phyloP scores from a whole-genome alignment of 176 grass and related monocot species.

The Alopecurus myosuroides region DNA sequence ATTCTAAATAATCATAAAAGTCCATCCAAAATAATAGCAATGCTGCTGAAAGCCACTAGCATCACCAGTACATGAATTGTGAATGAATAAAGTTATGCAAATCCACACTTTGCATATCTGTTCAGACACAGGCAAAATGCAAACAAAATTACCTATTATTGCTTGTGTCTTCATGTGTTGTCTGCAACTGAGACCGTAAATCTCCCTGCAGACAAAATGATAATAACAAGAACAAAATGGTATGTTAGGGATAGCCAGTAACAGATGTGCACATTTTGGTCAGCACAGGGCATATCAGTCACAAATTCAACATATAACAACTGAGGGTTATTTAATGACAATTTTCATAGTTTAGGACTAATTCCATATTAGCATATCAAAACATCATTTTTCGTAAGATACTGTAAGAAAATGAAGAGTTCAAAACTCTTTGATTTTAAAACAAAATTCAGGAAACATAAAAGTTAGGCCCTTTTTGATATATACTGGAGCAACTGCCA shows the following conservation, averaged over 20 bases:
- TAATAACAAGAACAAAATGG: neutral
- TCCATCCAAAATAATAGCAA: neutral
- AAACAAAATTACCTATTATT: conserved; percentile 63
- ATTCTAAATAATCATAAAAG: neutral
- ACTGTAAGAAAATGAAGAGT: neutral
- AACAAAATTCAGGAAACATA: neutral
- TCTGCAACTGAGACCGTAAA: conserved; percentile 84
- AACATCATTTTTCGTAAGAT: neutral
- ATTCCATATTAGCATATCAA: neutral
- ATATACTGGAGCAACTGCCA: neutral
- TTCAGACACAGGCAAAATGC: neutral
- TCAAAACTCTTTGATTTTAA: neutral
- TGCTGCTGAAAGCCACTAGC: neutral
- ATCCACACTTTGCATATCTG: neutral
- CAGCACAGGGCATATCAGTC: neutral
- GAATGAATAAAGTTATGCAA: neutral
- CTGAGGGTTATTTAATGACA: neutral
- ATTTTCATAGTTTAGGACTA: neutral
- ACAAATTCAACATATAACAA: neutral
- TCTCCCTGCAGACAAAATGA: conserved; percentile 50
- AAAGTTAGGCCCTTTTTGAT: neutral
- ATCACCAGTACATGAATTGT: neutral
- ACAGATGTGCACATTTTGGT: conserved; percentile 17
- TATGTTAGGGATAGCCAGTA: neutral
- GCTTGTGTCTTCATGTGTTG: conserved; percentile 71